phyloP scores from a whole-genome alignment of 768 basidiomycete species.

The Agaricus blazei region DNA sequence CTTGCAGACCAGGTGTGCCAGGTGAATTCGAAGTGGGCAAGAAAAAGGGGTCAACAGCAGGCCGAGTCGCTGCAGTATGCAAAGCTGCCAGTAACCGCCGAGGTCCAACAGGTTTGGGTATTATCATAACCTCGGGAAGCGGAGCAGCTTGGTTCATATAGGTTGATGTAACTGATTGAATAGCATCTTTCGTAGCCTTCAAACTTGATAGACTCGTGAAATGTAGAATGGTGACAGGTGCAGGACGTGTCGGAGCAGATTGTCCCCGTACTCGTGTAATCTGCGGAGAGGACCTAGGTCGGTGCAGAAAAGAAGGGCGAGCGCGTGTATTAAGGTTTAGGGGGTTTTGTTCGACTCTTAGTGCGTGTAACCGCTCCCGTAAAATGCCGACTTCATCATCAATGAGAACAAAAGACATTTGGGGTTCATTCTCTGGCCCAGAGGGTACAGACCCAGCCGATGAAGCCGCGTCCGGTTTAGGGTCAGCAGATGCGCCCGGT shows the following conservation, averaged over 20 bases:
- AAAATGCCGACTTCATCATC: constrained; percentile 88
- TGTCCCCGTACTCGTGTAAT: constrained; percentile 53
- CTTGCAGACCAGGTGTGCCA: constrained; percentile 58
- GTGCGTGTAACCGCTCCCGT: constrained; percentile 63
- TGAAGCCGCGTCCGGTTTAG: constrained; percentile 15
- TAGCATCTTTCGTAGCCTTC: constrained; percentile 79
- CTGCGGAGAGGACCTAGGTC: constrained; percentile 79
- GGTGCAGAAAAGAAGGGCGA: constrained; percentile 67
- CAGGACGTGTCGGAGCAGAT: constrained; percentile 16
- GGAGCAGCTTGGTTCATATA: constrained; percentile 38
- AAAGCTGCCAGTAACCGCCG: constrained; percentile 88
- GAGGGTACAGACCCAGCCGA: constrained; percentile 17
- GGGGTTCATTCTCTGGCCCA: constrained; percentile 7
- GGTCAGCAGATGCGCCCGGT: not conserved
- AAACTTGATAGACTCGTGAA: constrained; percentile 91
- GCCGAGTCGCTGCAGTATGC: constrained; percentile 84
- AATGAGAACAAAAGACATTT: constrained; percentile 73
- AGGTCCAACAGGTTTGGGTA: constrained; percentile 96
- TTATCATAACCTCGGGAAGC: constrained; percentile 89
- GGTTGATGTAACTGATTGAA: constrained; percentile 60
- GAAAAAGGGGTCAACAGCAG: constrained; percentile 87
- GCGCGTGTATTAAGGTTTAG: constrained; percentile 28
- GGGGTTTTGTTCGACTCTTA: constrained; percentile 51
- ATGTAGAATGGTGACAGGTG: constrained; percentile 65
- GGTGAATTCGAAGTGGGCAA: constrained; percentile 94